A percentile compares a stretch with the other conserved stretches of the same genome.
Conservation (phyloP, 2,329 filamentous ascomycete genomes). For the Diaporthe vexans region DNA sequence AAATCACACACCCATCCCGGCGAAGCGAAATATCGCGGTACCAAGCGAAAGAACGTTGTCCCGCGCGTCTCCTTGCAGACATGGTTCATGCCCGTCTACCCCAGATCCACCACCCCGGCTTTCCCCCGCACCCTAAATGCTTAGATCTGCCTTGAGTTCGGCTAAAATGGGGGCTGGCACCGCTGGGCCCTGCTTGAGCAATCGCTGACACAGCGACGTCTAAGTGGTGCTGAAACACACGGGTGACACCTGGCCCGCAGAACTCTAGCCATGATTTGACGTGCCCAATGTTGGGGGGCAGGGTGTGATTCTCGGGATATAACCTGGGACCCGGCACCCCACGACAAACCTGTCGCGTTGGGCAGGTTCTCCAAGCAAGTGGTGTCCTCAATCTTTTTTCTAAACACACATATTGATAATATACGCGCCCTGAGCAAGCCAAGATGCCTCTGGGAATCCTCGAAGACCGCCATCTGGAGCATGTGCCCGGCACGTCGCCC, state of each 20-base stretch:
- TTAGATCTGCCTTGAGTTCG: conserved; percentile 10
- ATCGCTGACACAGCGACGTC: conserved; percentile 28
- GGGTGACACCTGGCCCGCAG: conserved; percentile 24
- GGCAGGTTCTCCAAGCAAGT: background rate
- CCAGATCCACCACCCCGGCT: background rate
- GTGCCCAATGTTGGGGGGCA: conserved; percentile 4
- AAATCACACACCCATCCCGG: background rate
- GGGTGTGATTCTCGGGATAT: conserved; percentile 29
- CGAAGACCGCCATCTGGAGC: conserved; percentile 46
- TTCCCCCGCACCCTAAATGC: conserved; percentile 14
- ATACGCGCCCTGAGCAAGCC: background rate
- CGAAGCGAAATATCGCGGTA: background rate
- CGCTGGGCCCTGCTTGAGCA: background rate
- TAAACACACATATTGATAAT: too few relatives aligned
- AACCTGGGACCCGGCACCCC: conserved; percentile 22
- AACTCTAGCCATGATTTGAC: background rate
- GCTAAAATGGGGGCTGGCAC: background rate
- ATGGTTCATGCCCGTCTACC: conserved; percentile 22
- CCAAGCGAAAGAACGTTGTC: conserved; percentile 23
- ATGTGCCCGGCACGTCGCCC: conserved; percentile 48
- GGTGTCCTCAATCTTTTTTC: background rate
- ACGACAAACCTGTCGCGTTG: background rate
- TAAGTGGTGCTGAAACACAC: conserved; percentile 17
- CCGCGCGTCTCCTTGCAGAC: background rate
- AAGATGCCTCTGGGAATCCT: conserved; percentile 47